Conservation (phyloP, 192 early-diverging fungal species). For the Endogone sp. region DNA sequence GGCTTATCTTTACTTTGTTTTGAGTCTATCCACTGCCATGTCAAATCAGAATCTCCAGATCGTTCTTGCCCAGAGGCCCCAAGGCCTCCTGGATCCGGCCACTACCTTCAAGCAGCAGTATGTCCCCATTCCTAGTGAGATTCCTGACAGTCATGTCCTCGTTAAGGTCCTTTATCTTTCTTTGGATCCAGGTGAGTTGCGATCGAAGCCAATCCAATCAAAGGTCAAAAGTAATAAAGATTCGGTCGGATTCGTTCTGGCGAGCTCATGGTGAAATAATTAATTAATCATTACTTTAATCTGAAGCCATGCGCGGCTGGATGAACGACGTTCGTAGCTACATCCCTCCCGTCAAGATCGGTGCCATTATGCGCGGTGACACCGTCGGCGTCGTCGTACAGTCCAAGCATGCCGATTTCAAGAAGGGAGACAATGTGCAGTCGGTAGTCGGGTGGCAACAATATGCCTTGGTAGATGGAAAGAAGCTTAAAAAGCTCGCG, state of each 20-base stretch:
- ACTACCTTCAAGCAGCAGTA: constrained; percentile 35
- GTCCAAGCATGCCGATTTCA: constrained; percentile 8
- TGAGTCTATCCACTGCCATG: neutral
- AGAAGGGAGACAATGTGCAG: constrained; percentile 8
- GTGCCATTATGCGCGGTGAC: constrained; percentile 38
- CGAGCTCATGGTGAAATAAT: too few relatives aligned
- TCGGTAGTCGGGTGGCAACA: constrained; percentile 39
- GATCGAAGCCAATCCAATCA: neutral
- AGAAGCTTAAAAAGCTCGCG: constrained; percentile 30
- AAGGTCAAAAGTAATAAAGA: constrained; percentile 1
- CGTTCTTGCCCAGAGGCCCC: constrained; percentile 33
- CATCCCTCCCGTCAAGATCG: constrained; percentile 32
- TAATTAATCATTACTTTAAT: neutral
- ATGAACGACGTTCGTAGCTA: constrained; percentile 42
- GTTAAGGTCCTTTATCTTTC: constrained; percentile 41
- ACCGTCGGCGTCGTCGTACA: constrained; percentile 14
- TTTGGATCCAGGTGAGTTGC: constrained; percentile 35
- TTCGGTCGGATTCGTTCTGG: too few relatives aligned
- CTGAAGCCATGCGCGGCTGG: constrained; percentile 43
- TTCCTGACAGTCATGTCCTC: constrained; percentile 25
- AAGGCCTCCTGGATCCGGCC: constrained; percentile 26
- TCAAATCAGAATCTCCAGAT: constrained; percentile 18
- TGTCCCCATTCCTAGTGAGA: constrained; percentile 21
- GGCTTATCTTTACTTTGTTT: too few relatives aligned
- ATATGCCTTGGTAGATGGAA: constrained; percentile 38